Conservation (phyloP, 768 basidiomycete genomes). For the Rhizopogon roseolus region DNA sequence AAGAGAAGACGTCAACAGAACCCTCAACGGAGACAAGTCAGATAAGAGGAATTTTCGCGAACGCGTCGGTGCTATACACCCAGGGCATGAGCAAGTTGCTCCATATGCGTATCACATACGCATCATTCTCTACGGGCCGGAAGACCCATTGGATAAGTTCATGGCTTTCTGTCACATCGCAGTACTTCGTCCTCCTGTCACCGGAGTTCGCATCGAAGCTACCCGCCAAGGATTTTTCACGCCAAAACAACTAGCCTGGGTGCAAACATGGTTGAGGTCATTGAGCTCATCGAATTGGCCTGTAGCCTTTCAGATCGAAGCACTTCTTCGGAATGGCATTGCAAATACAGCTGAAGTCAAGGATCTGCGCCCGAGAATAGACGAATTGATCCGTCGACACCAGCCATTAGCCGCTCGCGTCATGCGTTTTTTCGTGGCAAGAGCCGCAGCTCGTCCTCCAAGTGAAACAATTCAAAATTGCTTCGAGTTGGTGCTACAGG, state of each 20-base stretch:
- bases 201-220: constrained; percentile 43
- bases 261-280: constrained; percentile 38
- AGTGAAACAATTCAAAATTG: constrained; percentile 39
- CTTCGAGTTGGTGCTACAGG: constrained; percentile 34
- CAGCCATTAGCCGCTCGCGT: constrained; percentile 38
- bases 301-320: constrained; percentile 75
- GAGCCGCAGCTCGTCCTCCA: constrained; percentile 40
- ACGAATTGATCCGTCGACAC: constrained; percentile 31
- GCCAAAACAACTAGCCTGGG: constrained; percentile 36
- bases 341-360: constrained; percentile 58
- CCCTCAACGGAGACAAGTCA: constrained; percentile 33
- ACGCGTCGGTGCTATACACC: constrained; percentile 53
- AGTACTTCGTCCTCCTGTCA: constrained; percentile 33
- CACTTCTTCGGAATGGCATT: constrained; percentile 56
- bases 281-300: constrained; percentile 46
- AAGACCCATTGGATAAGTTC: constrained; percentile 43
- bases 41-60: constrained; percentile 46
- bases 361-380: constrained; percentile 39
- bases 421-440: constrained; percentile 51
- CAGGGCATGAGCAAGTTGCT: constrained; percentile 55
- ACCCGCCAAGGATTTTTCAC: constrained; percentile 46
- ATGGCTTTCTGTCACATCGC: constrained; percentile 47
- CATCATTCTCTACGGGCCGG: constrained; percentile 46
- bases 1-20: constrained; percentile 50
- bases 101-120: constrained; percentile 73